These are phyloP conservation scores for Candida sojae DNA, from an alignment of 1,139 yeast genomes.

Conservation along the genomic window DNA sequence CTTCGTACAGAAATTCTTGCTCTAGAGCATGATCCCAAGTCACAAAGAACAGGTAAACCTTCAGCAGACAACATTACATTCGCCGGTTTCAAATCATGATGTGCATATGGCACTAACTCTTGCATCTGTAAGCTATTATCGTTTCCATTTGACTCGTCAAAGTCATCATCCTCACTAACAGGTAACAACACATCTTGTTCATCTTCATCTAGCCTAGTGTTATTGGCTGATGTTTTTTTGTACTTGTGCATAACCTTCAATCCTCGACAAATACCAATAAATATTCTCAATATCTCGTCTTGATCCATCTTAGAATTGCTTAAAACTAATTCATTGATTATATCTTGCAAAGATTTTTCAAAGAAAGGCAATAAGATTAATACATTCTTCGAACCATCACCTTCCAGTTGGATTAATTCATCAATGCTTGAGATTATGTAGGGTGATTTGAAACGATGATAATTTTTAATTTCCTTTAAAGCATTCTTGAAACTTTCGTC, in stretches of 20 bases:
- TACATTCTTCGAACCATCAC: slow-evolving; percentile 77
- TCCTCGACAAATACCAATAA: slow-evolving; percentile 74
- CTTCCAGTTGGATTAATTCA: slow-evolving; percentile 68
- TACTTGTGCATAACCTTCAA: slow-evolving; percentile 74
- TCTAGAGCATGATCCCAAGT: slow-evolving; percentile 75
- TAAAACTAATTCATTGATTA: slow-evolving; percentile 63
- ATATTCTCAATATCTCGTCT: slow-evolving; percentile 57
- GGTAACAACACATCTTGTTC: slow-evolving; percentile 20
- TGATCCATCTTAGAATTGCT: slow-evolving; percentile 53
- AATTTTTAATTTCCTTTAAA: slow-evolving; percentile 73
- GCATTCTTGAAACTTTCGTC: slow-evolving; percentile 62
- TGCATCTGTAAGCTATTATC: slow-evolving; percentile 42
- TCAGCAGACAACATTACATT: slow-evolving; percentile 78
- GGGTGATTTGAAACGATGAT: slow-evolving; percentile 66
- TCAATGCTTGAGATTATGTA: slow-evolving; percentile 71
- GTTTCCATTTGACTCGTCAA: slow-evolving; percentile 9
- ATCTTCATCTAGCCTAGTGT: slow-evolving; percentile 27
- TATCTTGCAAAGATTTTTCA: slow-evolving; percentile 72
- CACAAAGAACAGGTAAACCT: slow-evolving; percentile 78
- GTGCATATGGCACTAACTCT: slow-evolving; percentile 74
- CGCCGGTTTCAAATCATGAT: slow-evolving; percentile 86
- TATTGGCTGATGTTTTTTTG: slow-evolving; percentile 25
- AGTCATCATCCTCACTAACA: slow-evolving; percentile 11
- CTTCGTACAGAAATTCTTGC: slow-evolving; percentile 58
- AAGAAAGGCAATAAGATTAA: slow-evolving; percentile 80